Percentiles rank a stretch among this genome's conserved stretches.
phyloP scores from a whole-genome alignment of 768 basidiomycete species.

The Phylloporus sp. region DNA sequence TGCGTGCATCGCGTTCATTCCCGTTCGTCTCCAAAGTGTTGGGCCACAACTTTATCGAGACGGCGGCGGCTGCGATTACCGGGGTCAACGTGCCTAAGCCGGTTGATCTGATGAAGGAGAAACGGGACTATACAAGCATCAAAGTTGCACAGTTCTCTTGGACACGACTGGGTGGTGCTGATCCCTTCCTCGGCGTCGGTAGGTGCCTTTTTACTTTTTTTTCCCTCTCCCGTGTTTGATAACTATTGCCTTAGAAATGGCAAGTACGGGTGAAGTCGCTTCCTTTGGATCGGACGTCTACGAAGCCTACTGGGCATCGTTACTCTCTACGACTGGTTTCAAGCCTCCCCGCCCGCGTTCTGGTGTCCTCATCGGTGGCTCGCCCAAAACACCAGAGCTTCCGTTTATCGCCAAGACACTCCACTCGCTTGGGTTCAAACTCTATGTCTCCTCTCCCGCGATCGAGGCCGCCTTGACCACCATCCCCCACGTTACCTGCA shows the following conservation, averaged over 20 bases:
- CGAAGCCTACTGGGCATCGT: slow-evolving; percentile 93
- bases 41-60: slow-evolving; percentile 95
- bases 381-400: slow-evolving; percentile 85
- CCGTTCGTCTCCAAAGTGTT: slow-evolving; percentile 99
- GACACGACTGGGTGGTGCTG: slow-evolving; percentile 93
- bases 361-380: slow-evolving; percentile 91
- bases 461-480: slow-evolving; percentile 80
- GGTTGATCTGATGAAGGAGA: slow-evolving; percentile 84
- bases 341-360: slow-evolving; percentile 79
- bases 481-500: slow-evolving; percentile 70
- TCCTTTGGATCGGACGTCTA: slow-evolving; percentile 90
- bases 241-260: slow-evolving; percentile 69
- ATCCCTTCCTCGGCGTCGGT: slow-evolving; percentile 96
- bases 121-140: slow-evolving; percentile 89
- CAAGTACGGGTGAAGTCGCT: slow-evolving; percentile 96
- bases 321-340: slow-evolving; percentile 95
- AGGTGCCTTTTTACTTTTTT: slow-evolving; percentile 33
- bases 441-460: slow-evolving; percentile 78
- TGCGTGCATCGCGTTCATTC: slow-evolving; percentile 97
- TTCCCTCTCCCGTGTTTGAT: neutral
- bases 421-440: slow-evolving; percentile 86
- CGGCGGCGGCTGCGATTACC: slow-evolving; percentile 83
- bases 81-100: slow-evolving; percentile 85
- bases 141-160: slow-evolving; percentile 99
- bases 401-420: slow-evolving; percentile 72